Conservation (phyloP, 371 early-diverging fungal species). For the Zychaea mexicana region DNA sequence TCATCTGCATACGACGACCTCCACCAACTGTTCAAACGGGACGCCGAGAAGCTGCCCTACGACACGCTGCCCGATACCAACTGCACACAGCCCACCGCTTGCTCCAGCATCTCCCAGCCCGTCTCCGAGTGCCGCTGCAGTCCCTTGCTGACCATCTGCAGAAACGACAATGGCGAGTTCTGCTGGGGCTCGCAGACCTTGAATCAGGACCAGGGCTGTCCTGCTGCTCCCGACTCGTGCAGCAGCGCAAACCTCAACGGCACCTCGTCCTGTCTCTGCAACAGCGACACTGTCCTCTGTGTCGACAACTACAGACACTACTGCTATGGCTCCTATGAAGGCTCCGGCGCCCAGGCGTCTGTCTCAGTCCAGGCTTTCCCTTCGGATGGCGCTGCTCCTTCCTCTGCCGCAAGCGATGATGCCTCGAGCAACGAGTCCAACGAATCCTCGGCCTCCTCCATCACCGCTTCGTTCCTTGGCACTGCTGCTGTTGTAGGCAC, state of each 20-base stretch:
- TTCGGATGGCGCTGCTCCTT: constrained; percentile 5
- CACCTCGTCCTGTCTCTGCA: constrained; percentile 40
- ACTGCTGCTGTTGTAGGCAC: not conserved
- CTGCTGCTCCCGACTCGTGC: constrained; percentile 34
- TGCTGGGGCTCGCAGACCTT: constrained; percentile 46
- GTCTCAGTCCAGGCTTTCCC: constrained; percentile 4
- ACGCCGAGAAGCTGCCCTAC: constrained; percentile 35
- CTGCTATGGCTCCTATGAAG: constrained; percentile 29
- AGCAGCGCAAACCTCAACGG: constrained; percentile 23
- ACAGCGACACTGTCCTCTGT: constrained; percentile 35
- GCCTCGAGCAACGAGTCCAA: not conserved
- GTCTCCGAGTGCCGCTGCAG: constrained; percentile 40
- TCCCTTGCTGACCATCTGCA: constrained; percentile 31
- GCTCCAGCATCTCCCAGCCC: constrained; percentile 28
- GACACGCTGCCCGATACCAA: constrained; percentile 30
- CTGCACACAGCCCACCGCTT: constrained; percentile 31
- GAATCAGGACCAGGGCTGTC: constrained; percentile 28
- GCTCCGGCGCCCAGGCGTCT: constrained; percentile 1
- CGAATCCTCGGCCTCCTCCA: not conserved
- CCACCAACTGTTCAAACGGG: constrained; percentile 33
- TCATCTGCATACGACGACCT: not conserved
- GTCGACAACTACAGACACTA: constrained; percentile 43
- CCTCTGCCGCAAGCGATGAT: not conserved
- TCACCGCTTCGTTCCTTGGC: not conserved
- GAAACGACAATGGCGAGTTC: constrained; percentile 27